A percentile compares a stretch with the other conserved stretches of the same genome.
phyloP scores from a whole-genome alignment of 352 stramenopile species.

The Pythium oligandrum region DNA sequence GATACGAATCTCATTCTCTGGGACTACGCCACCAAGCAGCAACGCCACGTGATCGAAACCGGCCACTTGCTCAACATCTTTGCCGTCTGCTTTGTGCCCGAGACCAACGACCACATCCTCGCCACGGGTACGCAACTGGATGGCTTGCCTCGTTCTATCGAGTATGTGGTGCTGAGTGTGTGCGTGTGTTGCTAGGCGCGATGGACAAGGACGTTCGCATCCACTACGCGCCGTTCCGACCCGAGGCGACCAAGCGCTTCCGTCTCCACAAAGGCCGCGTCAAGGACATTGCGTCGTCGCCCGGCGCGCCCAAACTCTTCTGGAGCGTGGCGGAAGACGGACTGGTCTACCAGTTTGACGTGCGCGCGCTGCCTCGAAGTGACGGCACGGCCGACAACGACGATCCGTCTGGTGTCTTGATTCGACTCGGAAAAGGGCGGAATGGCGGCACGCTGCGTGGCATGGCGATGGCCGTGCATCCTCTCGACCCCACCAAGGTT shows the following conservation, averaged over 20 bases:
- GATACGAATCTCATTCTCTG: constrained; percentile 78
- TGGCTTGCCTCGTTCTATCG: not conserved
- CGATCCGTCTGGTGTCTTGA: constrained; percentile 47
- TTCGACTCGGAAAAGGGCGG: constrained; percentile 55
- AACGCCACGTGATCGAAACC: constrained; percentile 56
- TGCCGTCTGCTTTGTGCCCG: constrained; percentile 79
- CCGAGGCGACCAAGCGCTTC: constrained; percentile 58
- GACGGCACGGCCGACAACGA: constrained; percentile 28
- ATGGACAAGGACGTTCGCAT: constrained; percentile 86
- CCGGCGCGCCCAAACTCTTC: constrained; percentile 68
- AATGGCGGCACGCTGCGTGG: constrained; percentile 40
- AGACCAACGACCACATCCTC: constrained; percentile 76
- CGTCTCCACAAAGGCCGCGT: constrained; percentile 68
- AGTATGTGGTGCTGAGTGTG: not conserved
- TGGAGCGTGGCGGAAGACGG: constrained; percentile 86
- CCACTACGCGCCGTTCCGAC: constrained; percentile 78
- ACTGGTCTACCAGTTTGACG: constrained; percentile 79
- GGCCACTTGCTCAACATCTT: constrained; percentile 86
- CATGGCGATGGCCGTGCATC: constrained; percentile 73
- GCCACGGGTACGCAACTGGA: constrained; percentile 29
- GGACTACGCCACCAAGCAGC: constrained; percentile 59
- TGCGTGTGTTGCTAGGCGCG: constrained; percentile 18
- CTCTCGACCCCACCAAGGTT: constrained; percentile 67
- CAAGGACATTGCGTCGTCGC: constrained; percentile 74
- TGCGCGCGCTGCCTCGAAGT: constrained; percentile 42